Conservation (phyloP, 495 filamentous ascomycete species). For the Aspergillus conjunctus region DNA sequence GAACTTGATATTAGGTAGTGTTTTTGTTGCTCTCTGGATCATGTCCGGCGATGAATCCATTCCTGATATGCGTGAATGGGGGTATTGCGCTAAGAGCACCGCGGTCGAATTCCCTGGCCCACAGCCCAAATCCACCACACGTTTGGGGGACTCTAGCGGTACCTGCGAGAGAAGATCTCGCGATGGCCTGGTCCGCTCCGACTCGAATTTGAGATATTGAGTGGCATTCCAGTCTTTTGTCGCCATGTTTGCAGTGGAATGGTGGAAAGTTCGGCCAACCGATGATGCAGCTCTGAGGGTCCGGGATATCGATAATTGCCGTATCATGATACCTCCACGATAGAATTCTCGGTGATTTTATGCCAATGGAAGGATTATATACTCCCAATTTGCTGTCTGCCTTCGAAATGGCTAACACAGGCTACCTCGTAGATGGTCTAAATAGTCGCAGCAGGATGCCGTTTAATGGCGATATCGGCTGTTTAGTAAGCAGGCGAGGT, state of each 20-base stretch:
- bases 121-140: constrained; percentile 57
- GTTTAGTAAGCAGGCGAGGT: neutral
- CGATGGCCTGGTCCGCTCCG: constrained; percentile 47
- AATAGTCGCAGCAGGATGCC: too few species aligned
- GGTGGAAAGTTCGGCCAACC: neutral
- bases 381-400: neutral
- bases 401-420: neutral
- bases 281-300: neutral
- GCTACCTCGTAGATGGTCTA: neutral
- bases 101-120: constrained; percentile 57
- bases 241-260: constrained; percentile 25
- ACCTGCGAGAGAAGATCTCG: constrained; percentile 49
- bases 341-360: neutral
- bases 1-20: constrained; percentile 38
- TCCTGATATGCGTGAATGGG: constrained; percentile 45
- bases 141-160: constrained; percentile 33
- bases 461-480: neutral
- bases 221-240: constrained; percentile 48
- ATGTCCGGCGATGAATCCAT: constrained; percentile 58
- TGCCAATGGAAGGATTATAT: neutral
- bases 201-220: constrained; percentile 53
- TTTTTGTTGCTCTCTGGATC: constrained; percentile 47
- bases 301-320: neutral
- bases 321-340: neutral
- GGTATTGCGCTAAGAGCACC: constrained; percentile 46